Evolutionary conservation across 495 filamentous ascomycete genomes (phyloP).

Genomic region (Bryoglossum gracile): DNA sequence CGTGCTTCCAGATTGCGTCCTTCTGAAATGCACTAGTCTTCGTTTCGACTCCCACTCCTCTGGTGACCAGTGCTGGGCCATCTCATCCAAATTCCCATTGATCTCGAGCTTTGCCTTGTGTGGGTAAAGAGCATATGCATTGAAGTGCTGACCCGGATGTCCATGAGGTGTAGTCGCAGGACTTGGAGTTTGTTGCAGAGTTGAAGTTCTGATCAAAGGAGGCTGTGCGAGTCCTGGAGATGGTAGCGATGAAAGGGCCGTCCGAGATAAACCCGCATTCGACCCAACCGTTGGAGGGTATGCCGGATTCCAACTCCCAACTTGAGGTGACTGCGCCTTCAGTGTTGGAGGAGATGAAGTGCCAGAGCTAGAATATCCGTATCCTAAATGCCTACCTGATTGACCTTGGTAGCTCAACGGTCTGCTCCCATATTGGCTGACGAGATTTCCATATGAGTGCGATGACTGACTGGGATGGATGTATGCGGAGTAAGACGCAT

Average conservation of each 20-base stretch:
- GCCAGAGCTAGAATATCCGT: constrained; percentile 35
- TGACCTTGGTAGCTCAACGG: constrained; percentile 31
- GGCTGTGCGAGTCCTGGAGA: constrained; percentile 40
- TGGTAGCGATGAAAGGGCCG: constrained; percentile 27
- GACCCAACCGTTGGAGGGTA: constrained; percentile 36
- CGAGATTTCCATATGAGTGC: constrained; percentile 26
- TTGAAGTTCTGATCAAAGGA: constrained; percentile 78
- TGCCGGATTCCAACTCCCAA: constrained; percentile 32
- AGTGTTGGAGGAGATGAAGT: constrained; percentile 31
- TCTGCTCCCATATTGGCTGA: constrained; percentile 31
- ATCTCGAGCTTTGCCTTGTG: constrained; percentile 80
- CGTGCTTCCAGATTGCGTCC: constrained; percentile 68
- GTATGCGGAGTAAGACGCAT: constrained; percentile 26
- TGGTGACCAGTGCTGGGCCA: constrained; percentile 69
- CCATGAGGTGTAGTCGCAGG: constrained; percentile 35
- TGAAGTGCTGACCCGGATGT: constrained; percentile 46
- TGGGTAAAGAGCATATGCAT: constrained; percentile 78
- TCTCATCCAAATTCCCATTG: constrained; percentile 71
- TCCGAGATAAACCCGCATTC: constrained; percentile 37
- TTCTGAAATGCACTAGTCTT: constrained; percentile 77
- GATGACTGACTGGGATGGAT: constrained; percentile 30
- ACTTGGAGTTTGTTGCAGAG: constrained; percentile 52
- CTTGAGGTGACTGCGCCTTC: constrained; percentile 41
- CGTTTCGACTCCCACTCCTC: constrained; percentile 73
- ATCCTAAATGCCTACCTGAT: constrained; percentile 33